Conservation (phyloP, 2,329 filamentous ascomycete species). For the Tricladium varicosporioides region DNA sequence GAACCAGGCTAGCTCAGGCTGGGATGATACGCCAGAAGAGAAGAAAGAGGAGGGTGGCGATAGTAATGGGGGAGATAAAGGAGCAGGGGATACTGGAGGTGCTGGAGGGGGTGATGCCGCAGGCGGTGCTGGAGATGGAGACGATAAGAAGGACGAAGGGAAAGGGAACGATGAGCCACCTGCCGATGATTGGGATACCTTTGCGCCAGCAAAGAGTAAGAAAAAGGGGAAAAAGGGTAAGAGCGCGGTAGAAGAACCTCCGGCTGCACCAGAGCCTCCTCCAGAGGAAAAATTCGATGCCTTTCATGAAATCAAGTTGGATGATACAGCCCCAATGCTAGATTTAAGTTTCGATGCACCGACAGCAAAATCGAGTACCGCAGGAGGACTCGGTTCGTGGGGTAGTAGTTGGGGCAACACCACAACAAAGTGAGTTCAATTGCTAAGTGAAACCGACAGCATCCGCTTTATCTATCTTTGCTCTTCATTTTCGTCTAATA, state of each 20-base stretch:
- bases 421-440: conserved; percentile 23
- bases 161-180: conserved; percentile 42
- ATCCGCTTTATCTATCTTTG: neutral
- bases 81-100: conserved; percentile 33
- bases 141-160: conserved; percentile 35
- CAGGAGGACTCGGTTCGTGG: conserved; percentile 53
- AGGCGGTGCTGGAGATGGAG: conserved; percentile 37
- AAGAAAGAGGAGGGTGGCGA: conserved; percentile 42
- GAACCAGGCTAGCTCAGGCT: conserved; percentile 50
- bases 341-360: conserved; percentile 51
- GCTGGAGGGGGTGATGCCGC: conserved; percentile 37
- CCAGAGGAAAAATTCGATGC: conserved; percentile 43
- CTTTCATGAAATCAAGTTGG: conserved; percentile 70
- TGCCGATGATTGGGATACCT: conserved; percentile 52
- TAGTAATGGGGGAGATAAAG: conserved; percentile 35
- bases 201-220: conserved; percentile 46
- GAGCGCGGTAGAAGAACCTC: conserved; percentile 36
- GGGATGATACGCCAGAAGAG: conserved; percentile 45
- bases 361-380: conserved; percentile 41
- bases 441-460: neutral
- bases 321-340: conserved; percentile 56
- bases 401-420: conserved; percentile 53
- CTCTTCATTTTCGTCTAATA: neutral
- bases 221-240: conserved; percentile 60
- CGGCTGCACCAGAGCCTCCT: conserved; percentile 34